Evolutionary conservation across 208 protist genomes (phyloP).

Genomic region (Blastocrithidia nonstop): DNA sequence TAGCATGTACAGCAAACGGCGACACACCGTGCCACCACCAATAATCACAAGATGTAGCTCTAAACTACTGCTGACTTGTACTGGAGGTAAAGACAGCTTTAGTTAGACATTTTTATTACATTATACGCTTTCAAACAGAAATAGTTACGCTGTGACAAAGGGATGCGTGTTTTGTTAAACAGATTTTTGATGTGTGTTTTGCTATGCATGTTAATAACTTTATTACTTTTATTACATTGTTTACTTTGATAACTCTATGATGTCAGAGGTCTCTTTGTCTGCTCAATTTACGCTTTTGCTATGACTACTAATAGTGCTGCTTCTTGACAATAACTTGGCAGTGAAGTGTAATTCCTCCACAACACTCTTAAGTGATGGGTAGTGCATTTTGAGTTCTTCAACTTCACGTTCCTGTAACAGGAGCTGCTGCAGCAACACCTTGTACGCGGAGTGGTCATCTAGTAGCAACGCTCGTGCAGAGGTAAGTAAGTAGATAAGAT

Average conservation of each 20-base stretch:
- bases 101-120: background rate
- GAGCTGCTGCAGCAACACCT: constrained; percentile 16
- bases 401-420: constrained; percentile 10
- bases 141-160: too few relatives aligned
- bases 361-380: too few relatives aligned
- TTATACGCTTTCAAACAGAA: background rate
- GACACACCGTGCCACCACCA: constrained; percentile 39
- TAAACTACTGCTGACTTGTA: constrained; percentile 15
- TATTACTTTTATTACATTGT: background rate
- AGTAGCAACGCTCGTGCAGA: constrained; percentile 28
- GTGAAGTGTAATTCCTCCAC: too few relatives aligned
- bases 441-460: constrained; percentile 32
- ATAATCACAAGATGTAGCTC: constrained; percentile 41
- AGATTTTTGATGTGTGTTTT: too few relatives aligned
- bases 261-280: too few relatives aligned
- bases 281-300: too few relatives aligned
- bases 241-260: too few relatives aligned
- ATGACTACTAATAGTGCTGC: too few relatives aligned
- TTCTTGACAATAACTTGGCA: too few relatives aligned
- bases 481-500: constrained; percentile 27
- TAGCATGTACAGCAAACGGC: constrained; percentile 11
- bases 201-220: background rate
- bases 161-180: too few relatives aligned
- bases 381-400: background rate
- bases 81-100: constrained; percentile 3